Base-by-base conservation (phyloP, 2,329 filamentous ascomycete genomes). In the Ophiocordyceps camponoti-saundersi region DNA sequence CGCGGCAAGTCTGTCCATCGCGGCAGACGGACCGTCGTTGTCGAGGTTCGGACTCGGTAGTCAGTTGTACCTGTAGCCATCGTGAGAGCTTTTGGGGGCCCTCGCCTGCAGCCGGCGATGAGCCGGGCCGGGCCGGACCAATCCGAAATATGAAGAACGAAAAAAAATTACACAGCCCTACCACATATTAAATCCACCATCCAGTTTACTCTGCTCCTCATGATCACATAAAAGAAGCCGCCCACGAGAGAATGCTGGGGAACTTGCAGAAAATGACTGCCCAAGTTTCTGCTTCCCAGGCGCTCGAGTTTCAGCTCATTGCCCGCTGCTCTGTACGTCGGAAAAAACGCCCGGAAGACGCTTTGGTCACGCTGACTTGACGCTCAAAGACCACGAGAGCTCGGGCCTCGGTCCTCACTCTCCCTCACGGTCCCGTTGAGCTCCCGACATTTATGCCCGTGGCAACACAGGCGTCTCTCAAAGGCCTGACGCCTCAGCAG, bases 381-480 rank as follows among this genome's bases (percentile, higher is more conserved):
- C 20, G 6, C 20, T 56, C 47, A 15, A 52, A 96, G 90, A 93
- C 88, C 44, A 96, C 90, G 12, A 87, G 90, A 71, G 92, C 92
- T 23, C 84, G 92, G 54, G 92, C 92, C 45, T 92, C 92, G 46
- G 80, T 79, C 49, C 73, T 98, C 47, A 83, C 81, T 44, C 79
- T 98, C 23, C 90, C 92, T 45, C 93, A 98, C 77, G 92, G 92
- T 48, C 74, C 82, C 1, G 89, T 98, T 23, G 78, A 84, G 56
- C 76, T 96, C 29, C 92, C 93, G 8, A 80, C 96, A 49, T 98
- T 98, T 65, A 98, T 98, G 92, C 92, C 92, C 16, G 92, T 98
- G 42, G 92, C 92, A 29, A 98, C 92, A 1, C 92, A 98, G 65
- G 92, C 86, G 1, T 95, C 90, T 0, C 72, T 98, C 39, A 98